Conservation (phyloP, 202 grass and related monocot species). For the Brachypodium distachyon region DNA sequence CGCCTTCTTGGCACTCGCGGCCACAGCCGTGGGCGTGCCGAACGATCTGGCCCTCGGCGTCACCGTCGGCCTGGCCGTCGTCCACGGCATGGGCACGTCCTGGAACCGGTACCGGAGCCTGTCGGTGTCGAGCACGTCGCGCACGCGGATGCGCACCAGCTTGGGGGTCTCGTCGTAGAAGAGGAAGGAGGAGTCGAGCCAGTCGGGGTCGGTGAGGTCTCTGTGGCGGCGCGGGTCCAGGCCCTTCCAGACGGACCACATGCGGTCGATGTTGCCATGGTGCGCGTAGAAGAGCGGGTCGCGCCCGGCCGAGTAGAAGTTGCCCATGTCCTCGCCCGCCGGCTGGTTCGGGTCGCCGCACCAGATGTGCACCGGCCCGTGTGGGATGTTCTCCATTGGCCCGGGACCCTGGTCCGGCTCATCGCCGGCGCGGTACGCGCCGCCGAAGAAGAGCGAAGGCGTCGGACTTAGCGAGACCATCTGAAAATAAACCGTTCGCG, state of each 20-base stretch:
- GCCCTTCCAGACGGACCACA: constrained; percentile 36
- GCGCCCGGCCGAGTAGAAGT: constrained; percentile 44
- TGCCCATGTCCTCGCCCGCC: constrained; percentile 55
- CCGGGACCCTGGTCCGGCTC: constrained; percentile 16
- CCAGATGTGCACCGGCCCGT: constrained; percentile 48
- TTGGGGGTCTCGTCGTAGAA: constrained; percentile 56
- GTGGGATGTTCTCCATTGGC: constrained; percentile 41
- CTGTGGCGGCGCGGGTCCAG: not conserved
- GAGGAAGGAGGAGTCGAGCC: constrained; percentile 50
- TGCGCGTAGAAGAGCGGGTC: constrained; percentile 73
- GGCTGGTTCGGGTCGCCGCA: constrained; percentile 28
- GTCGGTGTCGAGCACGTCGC: constrained; percentile 27
- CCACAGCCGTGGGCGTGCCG: constrained; percentile 36
- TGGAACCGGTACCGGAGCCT: constrained; percentile 48
- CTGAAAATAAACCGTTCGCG: too few species aligned
- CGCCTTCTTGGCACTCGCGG: not conserved
- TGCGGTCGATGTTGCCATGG: constrained; percentile 49
- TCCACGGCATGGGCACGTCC: constrained; percentile 24
- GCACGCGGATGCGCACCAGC: constrained; percentile 44
- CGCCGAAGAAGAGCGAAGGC: constrained; percentile 42
- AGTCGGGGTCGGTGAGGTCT: constrained; percentile 36
- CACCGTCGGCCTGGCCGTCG: constrained; percentile 18
- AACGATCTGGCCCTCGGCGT: constrained; percentile 7
- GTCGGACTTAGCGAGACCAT: constrained; percentile 29
- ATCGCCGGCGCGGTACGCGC: constrained; percentile 49